Evolutionary conservation across 2,329 filamentous ascomycete species (phyloP), one percentile per base, ranked within the genome.

Genomic region (Blastomyces percursus): DNA sequence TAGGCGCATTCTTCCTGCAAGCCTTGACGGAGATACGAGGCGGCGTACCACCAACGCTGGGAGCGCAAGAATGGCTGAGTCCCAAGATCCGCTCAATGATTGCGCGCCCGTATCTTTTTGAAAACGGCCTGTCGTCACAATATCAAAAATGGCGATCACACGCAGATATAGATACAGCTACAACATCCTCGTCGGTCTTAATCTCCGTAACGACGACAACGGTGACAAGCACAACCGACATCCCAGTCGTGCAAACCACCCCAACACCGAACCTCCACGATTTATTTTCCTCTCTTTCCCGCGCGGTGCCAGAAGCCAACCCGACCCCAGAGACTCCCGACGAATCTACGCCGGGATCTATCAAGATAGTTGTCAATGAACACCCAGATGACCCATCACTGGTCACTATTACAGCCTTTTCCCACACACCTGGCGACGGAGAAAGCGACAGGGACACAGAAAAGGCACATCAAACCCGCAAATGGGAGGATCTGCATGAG

Each of bases 401-500:
- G 3, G 40, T 64, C 52, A 54, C 63, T 21, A 27, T 61, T 8
- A 59, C 52, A 2, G 56, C 56, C 32, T 24, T 62, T 19, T 38
- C 54, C 3, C 32, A 59, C 1, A 35, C 30, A 0, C 2, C 6
- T 32, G 40, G 44, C 8, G 40, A 35, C 14, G 24, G 42, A 6
- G 40, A 24, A 1, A 48, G 55, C 2, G 55, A 27, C 8, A 57
- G 5, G 1, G 21, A 11, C 14, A 30, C 1, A 5, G 35, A 42
- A 9, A 40, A 21, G 19, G 52, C 30, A 16, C 52, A 35, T 2
- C 19, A 38, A 40, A 7, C 65, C 42, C 67, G 68, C 73, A 78
- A 80, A 61, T 95, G 90, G 89, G 85, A 91, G 63, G 84, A 91
- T 64, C 75, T 96, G 54, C 78, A 79, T 6, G 77, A 81, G 14